Evolutionary conservation across 805 yeast genomes (phyloP).

Genomic region (Saturnispora saitoi): DNA sequence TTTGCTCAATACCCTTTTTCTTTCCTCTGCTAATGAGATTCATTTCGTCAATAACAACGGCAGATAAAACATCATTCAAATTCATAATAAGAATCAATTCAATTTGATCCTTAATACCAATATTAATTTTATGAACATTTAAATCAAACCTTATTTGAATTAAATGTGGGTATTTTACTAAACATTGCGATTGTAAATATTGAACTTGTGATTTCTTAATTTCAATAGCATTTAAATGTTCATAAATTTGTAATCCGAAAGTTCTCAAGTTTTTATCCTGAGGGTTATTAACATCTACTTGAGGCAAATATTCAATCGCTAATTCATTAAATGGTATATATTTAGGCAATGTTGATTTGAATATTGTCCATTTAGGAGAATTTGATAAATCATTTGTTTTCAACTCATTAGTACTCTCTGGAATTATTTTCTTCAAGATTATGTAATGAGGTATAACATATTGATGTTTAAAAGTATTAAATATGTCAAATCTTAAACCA

Average conservation of each 20-base stretch:
- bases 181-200: slow-evolving; percentile 12
- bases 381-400: not conserved
- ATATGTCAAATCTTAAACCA: slow-evolving; percentile 45
- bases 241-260: slow-evolving; percentile 23
- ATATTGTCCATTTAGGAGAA: slow-evolving; percentile 23
- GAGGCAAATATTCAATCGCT: slow-evolving; percentile 21
- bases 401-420: not conserved
- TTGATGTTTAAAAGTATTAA: slow-evolving; percentile 21
- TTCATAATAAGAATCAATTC: slow-evolving; percentile 21
- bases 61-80: slow-evolving; percentile 10
- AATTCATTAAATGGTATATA: slow-evolving; percentile 23
- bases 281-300: not conserved
- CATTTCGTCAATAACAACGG: slow-evolving; percentile 2
- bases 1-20: slow-evolving; percentile 2
- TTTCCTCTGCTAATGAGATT: not conserved
- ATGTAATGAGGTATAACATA: slow-evolving; percentile 40
- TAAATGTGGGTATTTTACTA: slow-evolving; percentile 7
- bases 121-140: slow-evolving; percentile 21
- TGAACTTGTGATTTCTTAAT: slow-evolving; percentile 15
- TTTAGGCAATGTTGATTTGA: slow-evolving; percentile 29
- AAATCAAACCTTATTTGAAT: slow-evolving; percentile 21
- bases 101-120: slow-evolving; percentile 13
- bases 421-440: slow-evolving; percentile 26
- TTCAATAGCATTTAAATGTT: slow-evolving; percentile 21
- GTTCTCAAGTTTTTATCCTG: slow-evolving; percentile 13